These are phyloP conservation scores for Hygrocybe coccinea DNA, from an alignment of 768 basidiomycete species.

Conservation along the genomic window DNA sequence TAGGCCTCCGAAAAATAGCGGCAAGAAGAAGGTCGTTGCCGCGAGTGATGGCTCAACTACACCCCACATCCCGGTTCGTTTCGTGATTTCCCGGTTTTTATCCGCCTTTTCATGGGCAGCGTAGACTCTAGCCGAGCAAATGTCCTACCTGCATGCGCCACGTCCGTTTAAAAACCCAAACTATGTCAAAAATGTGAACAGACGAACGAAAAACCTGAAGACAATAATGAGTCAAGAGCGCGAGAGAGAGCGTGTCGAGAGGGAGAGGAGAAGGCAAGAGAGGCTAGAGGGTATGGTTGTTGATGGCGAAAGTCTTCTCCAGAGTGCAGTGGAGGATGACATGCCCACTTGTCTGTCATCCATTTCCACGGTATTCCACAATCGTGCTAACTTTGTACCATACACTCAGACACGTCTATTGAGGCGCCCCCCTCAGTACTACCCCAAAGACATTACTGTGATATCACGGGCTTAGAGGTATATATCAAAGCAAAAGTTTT, in stretches of 20 bases:
- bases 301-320: conserved; percentile 35
- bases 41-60: conserved; percentile 43
- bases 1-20: conserved; percentile 45
- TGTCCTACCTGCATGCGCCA: conserved; percentile 65
- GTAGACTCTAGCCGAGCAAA: conserved; percentile 67
- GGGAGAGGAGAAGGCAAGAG: conserved; percentile 53
- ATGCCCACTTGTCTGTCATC: conserved; percentile 59
- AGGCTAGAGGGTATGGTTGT: conserved; percentile 52
- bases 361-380: background rate
- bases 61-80: conserved; percentile 39
- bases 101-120: background rate
- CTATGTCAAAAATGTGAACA: conserved; percentile 64
- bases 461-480: conserved; percentile 82
- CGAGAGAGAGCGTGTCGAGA: conserved; percentile 65
- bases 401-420: conserved; percentile 60
- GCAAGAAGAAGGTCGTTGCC: conserved; percentile 32
- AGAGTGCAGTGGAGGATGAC: conserved; percentile 46
- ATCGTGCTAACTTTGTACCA: background rate
- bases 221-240: conserved; percentile 72
- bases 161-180: conserved; percentile 75
- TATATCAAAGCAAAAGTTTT: conserved; percentile 2
- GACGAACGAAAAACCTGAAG: conserved; percentile 77
- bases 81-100: background rate
- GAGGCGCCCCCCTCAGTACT: conserved; percentile 81
- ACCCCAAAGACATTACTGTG: conserved; percentile 74